These are phyloP conservation scores for Raddia guianensis DNA, from an alignment of 176 grass and related monocot genomes.

Conservation along the genomic window DNA sequence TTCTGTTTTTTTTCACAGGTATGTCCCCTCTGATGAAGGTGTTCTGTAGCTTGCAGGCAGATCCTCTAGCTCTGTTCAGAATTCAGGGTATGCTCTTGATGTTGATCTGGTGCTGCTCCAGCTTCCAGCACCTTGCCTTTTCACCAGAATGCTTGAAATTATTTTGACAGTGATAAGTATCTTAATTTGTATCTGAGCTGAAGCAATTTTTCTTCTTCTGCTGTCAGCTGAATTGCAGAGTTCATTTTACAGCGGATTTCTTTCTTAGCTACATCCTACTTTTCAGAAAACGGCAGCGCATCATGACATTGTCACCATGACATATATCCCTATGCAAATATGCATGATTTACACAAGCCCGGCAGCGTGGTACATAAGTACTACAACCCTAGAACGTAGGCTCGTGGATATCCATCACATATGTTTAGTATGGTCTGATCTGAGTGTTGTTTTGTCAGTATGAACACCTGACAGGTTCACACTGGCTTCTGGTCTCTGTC, in stretches of 20 bases:
- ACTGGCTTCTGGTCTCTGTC: constrained; percentile 30
- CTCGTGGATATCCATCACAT: neutral
- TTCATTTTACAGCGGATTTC: neutral
- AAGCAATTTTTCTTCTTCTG: neutral
- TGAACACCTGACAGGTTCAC: constrained; percentile 26
- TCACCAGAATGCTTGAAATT: neutral
- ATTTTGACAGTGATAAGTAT: neutral
- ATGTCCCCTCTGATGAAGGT: neutral
- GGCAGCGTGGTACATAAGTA: neutral
- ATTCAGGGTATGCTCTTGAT: neutral
- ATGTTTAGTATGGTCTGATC: neutral
- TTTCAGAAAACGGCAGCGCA: constrained; percentile 10
- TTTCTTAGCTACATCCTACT: neutral
- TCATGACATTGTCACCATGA: neutral
- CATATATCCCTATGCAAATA: neutral
- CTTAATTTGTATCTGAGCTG: neutral
- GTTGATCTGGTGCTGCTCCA: neutral
- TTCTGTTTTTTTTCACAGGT: neutral
- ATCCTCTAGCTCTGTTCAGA: neutral
- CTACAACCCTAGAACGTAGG: neutral
- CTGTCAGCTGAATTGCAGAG: neutral
- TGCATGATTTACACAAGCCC: neutral
- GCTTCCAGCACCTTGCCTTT: neutral
- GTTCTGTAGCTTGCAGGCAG: neutral
- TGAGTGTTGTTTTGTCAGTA: neutral